Conservation (phyloP, 495 filamentous ascomycete genomes). For the Pyrenopolyporus hunteri region DNA sequence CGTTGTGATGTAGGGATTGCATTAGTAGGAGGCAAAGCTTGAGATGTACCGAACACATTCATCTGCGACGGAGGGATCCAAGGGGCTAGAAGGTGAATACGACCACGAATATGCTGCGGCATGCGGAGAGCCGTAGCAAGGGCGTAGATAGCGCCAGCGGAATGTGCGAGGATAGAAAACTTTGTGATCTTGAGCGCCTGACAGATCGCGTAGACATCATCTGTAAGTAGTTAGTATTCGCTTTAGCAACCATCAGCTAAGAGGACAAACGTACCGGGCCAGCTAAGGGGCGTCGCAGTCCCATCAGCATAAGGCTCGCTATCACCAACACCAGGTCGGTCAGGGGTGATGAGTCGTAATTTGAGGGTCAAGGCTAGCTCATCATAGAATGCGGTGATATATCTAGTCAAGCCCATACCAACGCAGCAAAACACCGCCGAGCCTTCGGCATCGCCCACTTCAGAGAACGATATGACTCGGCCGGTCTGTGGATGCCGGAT, state of each 20-base stretch:
- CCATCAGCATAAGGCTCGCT: conserved; percentile 83
- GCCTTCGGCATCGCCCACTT: conserved; percentile 91
- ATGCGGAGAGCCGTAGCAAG: conserved; percentile 94
- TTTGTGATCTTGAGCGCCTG: conserved; percentile 91
- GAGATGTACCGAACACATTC: conserved; percentile 76
- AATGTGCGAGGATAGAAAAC: conserved; percentile 97
- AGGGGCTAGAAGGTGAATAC: conserved; percentile 92
- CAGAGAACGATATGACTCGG: conserved; percentile 90
- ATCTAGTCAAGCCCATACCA: conserved; percentile 96
- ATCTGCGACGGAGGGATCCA: conserved; percentile 99
- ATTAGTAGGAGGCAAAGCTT: conserved; percentile 75
- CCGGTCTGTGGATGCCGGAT: conserved; percentile 84
- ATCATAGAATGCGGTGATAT: conserved; percentile 97
- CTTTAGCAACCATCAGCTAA: neutral
- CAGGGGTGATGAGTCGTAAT: conserved; percentile 88
- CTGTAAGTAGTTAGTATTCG: conserved; percentile 49
- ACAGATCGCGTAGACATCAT: conserved; percentile 95
- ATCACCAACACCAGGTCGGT: conserved; percentile 92
- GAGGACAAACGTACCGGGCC: conserved; percentile 74
- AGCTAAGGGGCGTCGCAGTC: conserved; percentile 83
- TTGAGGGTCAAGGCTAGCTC: conserved; percentile 90
- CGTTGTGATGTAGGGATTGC: conserved; percentile 90
- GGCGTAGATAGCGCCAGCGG: conserved; percentile 95
- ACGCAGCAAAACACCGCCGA: conserved; percentile 96
- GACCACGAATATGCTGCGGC: conserved; percentile 92